Conservation (phyloP, 1,284 basidiomycete genomes). For the Microbotryomycetes sp. region DNA sequence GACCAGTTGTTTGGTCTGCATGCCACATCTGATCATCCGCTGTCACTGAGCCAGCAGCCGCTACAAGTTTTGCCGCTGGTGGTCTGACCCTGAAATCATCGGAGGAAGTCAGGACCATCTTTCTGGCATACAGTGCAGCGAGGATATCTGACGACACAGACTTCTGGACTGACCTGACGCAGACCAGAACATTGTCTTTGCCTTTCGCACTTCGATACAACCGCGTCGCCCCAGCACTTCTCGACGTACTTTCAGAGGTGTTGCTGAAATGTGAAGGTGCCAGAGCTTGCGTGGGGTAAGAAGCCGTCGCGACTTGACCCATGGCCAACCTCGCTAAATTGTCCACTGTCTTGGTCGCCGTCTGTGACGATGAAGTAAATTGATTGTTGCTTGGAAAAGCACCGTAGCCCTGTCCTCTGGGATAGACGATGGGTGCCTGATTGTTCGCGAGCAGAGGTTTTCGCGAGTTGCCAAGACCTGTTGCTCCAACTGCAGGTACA, state of each 20-base stretch:
- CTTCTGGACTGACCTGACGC: constrained; percentile 14
- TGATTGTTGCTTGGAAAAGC: background rate
- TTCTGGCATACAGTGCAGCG: no score
- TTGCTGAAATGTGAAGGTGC: no score
- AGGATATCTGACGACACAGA: background rate
- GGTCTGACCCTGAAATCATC: constrained; percentile 25
- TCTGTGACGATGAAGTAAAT: constrained; percentile 1
- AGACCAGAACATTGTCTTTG: constrained; percentile 35
- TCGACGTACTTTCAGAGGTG: no score
- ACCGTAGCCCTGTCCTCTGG: background rate
- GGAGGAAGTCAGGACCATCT: no score
- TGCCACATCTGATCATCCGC: constrained; percentile 30
- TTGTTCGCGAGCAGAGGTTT: constrained; percentile 1
- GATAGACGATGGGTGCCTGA: constrained; percentile 3
- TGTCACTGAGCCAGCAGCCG: constrained; percentile 5
- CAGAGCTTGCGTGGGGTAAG: no score
- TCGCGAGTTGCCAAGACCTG: constrained; percentile 1
- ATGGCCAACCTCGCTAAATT: constrained; percentile 4
- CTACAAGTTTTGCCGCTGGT: constrained; percentile 24
- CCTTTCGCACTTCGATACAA: constrained; percentile 2
- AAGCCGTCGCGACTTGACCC: no score
- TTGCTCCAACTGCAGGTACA: background rate
- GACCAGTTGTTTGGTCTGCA: constrained; percentile 6
- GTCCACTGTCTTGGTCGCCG: background rate
- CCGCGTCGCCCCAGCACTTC: no score